Evolutionary conservation across 2,329 filamentous ascomycete species (phyloP), one percentile per base, ranked within the genome.

Genomic region (Balansia obtecta): DNA sequence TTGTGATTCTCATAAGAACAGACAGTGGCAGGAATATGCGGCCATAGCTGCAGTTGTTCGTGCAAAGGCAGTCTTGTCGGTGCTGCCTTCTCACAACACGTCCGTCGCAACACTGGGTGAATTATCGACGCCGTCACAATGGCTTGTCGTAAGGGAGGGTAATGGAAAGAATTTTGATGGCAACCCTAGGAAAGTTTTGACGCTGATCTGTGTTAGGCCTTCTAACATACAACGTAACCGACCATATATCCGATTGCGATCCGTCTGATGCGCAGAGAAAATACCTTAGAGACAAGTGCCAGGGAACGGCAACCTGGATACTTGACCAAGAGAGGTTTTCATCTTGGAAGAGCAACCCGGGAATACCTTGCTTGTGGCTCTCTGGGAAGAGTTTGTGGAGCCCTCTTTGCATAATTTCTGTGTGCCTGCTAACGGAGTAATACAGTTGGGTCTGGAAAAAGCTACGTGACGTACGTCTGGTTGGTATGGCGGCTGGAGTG

Each of bases 1-100:
- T 34, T 57, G 63, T 0, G 65, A 68, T 44, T 58, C 60, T 1
- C 62, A 65, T 41, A 65, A 65, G 43, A 61, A 62, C 33, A 57
- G 63, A 8, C 32, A 48, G 1, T 66, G 61, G 63, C 63, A 64
- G 43, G 52, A 55, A 4, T 65, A 61, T 55, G 58, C 63, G 7
- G 57, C 63, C 3, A 59, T 61, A 43, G 51, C 54, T 16, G 62
- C 63, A 10, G 63, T 63, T 7, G 62, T 27, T 27, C 22, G 22
- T 27, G 22, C 22, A 27, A 27, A 27, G 22, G 22, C 22, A 27
- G 22, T 27, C 6, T 27, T 27, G 22, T 27, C 22, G 22, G 22
- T 27, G 3, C 22, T 27, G 22, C 22, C 22, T 27, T 6, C 22
- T 27, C 6, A 27, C 22, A 27, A 27, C 6, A 27, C 22, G 22